Evolutionary conservation across 768 basidiomycete genomes (phyloP).

Genomic region (Suillus brevipes): DNA sequence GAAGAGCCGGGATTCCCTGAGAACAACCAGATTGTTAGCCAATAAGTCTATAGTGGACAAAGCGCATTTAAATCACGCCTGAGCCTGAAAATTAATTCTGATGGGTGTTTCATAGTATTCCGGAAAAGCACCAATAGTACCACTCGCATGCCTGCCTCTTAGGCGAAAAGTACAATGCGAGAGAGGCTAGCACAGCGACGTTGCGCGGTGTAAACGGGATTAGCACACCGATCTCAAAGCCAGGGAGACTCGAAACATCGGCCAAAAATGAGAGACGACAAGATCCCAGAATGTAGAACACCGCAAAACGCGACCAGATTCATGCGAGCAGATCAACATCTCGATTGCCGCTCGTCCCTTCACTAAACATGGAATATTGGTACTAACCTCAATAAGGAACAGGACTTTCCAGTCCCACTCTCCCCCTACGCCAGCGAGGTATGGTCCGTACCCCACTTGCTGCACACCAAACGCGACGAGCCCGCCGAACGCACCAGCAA

Average conservation of each 20-base stretch:
- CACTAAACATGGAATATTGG: neutral
- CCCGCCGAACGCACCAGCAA: constrained; percentile 86
- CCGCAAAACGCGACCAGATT: no score
- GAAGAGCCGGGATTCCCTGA: constrained; percentile 66
- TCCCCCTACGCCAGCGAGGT: constrained; percentile 26
- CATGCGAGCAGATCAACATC: neutral
- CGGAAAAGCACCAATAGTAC: neutral
- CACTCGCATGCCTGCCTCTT: neutral
- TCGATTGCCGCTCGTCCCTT: neutral
- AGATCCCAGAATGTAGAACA: neutral
- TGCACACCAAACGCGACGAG: constrained; percentile 80
- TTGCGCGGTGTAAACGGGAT: neutral
- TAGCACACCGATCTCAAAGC: neutral
- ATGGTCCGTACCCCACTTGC: constrained; percentile 49
- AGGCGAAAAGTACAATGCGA: neutral
- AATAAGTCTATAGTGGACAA: neutral
- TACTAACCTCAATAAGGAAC: constrained; percentile 68
- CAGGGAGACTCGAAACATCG: neutral
- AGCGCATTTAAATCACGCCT: neutral
- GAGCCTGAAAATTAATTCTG: neutral
- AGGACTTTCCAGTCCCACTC: constrained; percentile 40
- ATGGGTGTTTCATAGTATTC: neutral
- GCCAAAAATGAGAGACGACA: neutral
- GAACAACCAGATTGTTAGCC: neutral
- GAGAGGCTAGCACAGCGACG: neutral